A percentile compares a stretch with the other conserved stretches of the same genome.
phyloP scores from a whole-genome alignment of 805 yeast genomes.

The Yamadazyma philogaea region DNA sequence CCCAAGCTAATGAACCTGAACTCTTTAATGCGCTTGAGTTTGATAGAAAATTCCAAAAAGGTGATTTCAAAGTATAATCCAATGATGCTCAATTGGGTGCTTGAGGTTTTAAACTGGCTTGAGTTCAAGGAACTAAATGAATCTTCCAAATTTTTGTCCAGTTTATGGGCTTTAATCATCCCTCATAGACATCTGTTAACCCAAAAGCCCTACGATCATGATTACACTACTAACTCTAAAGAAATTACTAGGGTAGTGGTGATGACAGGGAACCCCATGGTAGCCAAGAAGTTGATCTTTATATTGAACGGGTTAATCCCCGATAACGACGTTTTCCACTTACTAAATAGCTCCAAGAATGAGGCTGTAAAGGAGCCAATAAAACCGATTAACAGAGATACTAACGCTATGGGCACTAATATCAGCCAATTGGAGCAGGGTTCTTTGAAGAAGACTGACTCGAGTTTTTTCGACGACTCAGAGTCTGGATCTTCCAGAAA shows the following conservation, averaged over 20 bases:
- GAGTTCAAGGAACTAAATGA: slow-evolving; percentile 45
- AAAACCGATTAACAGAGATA: not conserved
- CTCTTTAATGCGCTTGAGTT: slow-evolving; percentile 32
- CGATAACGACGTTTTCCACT: slow-evolving; percentile 21
- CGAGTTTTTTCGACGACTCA: not conserved
- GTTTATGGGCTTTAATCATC: slow-evolving; percentile 43
- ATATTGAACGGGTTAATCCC: slow-evolving; percentile 51
- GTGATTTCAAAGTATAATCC: slow-evolving; percentile 23
- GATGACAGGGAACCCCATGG: slow-evolving; percentile 58
- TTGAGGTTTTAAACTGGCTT: slow-evolving; percentile 51
- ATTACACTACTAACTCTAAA: slow-evolving; percentile 19
- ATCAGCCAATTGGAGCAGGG: not conserved
- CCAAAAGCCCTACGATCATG: slow-evolving; percentile 27
- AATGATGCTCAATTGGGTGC: slow-evolving; percentile 48
- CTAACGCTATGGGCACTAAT: not conserved
- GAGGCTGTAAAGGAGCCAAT: not conserved
- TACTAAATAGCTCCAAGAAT: not conserved
- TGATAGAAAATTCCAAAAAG: slow-evolving; percentile 5
- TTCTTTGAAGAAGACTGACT: not conserved
- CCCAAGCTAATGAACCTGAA: slow-evolving; percentile 46
- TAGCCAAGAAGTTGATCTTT: slow-evolving; percentile 56
- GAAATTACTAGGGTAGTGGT: slow-evolving; percentile 50
- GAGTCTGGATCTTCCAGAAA: not conserved
- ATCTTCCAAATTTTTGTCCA: slow-evolving; percentile 42
- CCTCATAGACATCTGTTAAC: slow-evolving; percentile 38